Conservation (phyloP, 2,329 filamentous ascomycete species). For the Xylaria polymorpha region DNA sequence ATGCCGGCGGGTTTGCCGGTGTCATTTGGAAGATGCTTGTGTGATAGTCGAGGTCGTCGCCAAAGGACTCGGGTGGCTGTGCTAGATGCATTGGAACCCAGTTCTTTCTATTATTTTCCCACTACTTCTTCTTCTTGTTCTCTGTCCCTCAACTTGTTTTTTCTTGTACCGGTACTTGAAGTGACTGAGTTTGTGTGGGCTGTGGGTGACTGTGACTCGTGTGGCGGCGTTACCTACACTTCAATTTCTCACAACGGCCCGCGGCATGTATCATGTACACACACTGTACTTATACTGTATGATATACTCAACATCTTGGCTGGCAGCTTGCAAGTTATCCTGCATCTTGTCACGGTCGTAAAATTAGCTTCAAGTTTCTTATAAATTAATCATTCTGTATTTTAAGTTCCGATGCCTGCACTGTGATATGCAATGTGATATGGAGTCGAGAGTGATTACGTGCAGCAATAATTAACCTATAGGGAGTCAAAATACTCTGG, state of each 20-base stretch:
- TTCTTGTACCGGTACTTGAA: not conserved
- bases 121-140: not conserved
- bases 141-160: not conserved
- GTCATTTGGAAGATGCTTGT: constrained; percentile 12
- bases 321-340: not conserved
- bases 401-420: not conserved
- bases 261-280: not conserved
- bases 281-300: constrained; percentile 14
- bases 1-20: constrained; percentile 11
- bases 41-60: constrained; percentile 28
- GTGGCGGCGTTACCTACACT: constrained; percentile 3
- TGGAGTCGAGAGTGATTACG: not conserved
- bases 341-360: not conserved
- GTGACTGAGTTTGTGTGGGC: not conserved
- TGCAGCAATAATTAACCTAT: not conserved
- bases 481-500: not conserved
- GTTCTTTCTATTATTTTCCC: not conserved
- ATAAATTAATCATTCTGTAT: not conserved
- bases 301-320: not conserved
- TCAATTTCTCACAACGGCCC: constrained; percentile 1
- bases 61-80: constrained; percentile 28
- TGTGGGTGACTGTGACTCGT: constrained; percentile 14
- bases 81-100: constrained; percentile 31
- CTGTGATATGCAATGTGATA: not conserved
- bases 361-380: not conserved